phyloP scores from a whole-genome alignment of 1,284 basidiomycete genomes.

The Porogramme epimiltina region DNA sequence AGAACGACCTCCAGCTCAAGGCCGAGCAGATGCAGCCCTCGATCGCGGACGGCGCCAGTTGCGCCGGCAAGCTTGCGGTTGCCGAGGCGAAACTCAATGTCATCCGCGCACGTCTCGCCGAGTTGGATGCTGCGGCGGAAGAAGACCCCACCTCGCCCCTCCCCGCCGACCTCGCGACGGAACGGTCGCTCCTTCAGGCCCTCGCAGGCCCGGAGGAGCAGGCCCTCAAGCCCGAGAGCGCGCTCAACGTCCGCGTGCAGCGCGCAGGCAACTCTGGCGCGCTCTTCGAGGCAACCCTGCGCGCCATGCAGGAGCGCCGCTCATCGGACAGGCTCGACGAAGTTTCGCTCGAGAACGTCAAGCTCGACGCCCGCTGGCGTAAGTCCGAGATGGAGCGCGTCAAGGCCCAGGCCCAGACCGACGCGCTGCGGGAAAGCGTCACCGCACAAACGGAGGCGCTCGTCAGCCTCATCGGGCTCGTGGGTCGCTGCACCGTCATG shows the following conservation, averaged over 20 bases:
- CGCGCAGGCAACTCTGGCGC: conserved; percentile 75
- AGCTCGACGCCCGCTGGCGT: conserved; percentile 67
- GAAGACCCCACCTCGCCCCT: conserved; percentile 40
- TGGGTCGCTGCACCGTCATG: conserved; percentile 79
- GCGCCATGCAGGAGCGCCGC: conserved; percentile 76
- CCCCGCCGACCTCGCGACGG: conserved; percentile 68
- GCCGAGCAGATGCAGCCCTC: conserved; percentile 67
- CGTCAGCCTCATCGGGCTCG: conserved; percentile 73
- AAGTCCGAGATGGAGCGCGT: conserved; percentile 75
- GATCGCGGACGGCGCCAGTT: conserved; percentile 78
- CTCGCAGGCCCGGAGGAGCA: conserved; percentile 76
- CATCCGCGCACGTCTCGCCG: conserved; percentile 66
- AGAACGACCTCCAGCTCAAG: conserved; percentile 69
- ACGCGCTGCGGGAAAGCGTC: conserved; percentile 66
- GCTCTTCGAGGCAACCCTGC: conserved; percentile 84
- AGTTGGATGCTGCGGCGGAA: conserved; percentile 55
- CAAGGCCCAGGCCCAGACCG: conserved; percentile 71
- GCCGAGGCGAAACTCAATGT: conserved; percentile 74
- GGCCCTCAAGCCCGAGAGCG: conserved; percentile 59
- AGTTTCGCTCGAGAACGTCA: conserved; percentile 70
- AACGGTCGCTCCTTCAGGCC: conserved; percentile 69
- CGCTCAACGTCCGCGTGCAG: conserved; percentile 61
- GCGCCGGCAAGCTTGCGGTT: conserved; percentile 72
- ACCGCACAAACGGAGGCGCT: conserved; percentile 68
- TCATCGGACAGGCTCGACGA: conserved; percentile 78